phyloP scores from a whole-genome alignment of 2,329 filamentous ascomycete species.

The Alternaria consortialis region DNA sequence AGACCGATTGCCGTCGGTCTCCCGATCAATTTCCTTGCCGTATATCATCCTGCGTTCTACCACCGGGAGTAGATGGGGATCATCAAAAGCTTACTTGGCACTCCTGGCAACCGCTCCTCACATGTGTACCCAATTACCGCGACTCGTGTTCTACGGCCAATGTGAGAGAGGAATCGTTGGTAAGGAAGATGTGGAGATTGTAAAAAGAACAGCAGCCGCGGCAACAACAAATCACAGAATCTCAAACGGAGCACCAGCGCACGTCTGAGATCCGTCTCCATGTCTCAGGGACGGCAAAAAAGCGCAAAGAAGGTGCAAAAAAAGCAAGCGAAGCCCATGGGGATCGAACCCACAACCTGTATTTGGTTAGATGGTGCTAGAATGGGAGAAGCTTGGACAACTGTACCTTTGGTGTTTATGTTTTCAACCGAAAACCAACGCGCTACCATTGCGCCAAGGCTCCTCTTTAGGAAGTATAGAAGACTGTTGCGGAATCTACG shows the following conservation, averaged over 20 bases:
- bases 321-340: constrained; percentile 18
- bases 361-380: not conserved
- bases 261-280: not conserved
- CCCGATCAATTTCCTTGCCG: not conserved
- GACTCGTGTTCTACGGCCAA: not conserved
- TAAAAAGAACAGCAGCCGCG: not conserved
- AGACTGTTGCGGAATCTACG: constrained; percentile 5
- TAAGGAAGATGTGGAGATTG: not conserved
- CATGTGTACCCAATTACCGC: not conserved
- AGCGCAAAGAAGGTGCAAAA: constrained; percentile 14
- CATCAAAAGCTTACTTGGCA: not conserved
- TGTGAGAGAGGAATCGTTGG: not conserved
- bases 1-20: not conserved
- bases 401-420: constrained; percentile 29
- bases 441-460: constrained; percentile 39
- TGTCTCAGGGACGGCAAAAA: not conserved
- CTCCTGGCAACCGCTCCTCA: not conserved
- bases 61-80: not conserved
- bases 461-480: constrained; percentile 21
- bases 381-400: not conserved
- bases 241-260: not conserved
- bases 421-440: constrained; percentile 37
- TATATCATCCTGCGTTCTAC: not conserved
- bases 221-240: constrained; percentile 1
- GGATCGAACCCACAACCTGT: constrained; percentile 7